Base-by-base conservation (phyloP, 116 monocot species). In the Cymodocea nodosa region DNA sequence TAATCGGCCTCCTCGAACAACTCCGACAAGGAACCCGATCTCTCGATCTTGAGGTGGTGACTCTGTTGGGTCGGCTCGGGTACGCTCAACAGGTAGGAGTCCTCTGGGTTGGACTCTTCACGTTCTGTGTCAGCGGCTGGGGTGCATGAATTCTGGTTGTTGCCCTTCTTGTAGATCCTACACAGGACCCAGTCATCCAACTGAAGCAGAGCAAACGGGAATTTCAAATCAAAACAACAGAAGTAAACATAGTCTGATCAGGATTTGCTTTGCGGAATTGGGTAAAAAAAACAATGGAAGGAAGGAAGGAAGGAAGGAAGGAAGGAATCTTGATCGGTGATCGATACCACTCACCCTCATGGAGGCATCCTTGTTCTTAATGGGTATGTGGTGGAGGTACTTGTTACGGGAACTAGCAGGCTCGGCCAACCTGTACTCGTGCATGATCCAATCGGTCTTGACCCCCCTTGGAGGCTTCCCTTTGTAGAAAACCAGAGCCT, bases 361-460 rank as follows among this genome's bases (percentile, higher is more conserved):
- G 71, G 90, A 90, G 9, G 66, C 6, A 48, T 91, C 83, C 35
- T 64, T 74, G 66, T 81, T 78, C 66, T 74, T 90, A 55, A 75
- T 64, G 25, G 82, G 89, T 68, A 73, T 75, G 76, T 20, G 67
- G 52, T 68, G 64, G 68, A 65, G 23, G 52, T 34, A 24, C 30
- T 25, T 66, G 34, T 52, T 52, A 30, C 15, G 37, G 13, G 17
- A 48, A 23, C 49, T 52, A 23, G 40, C 60, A 10, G 81, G 59
- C 15, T 80, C 86, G 6, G 77, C 72, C 13, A 90, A 76, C 20
- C 90, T 73, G 65, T 90, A 90, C 74, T 90, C 90, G 35, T 90
- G 86, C 90, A 90, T 90, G 79, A 90, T 86, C 90, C 90, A 90
- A 66, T 79, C 73, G 7, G 90, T 90, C 73, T 90, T 90, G 63